These are phyloP conservation scores for Aspergillus terreus DNA, from an alignment of 2,329 filamentous ascomycete genomes.

Conservation along the genomic window DNA sequence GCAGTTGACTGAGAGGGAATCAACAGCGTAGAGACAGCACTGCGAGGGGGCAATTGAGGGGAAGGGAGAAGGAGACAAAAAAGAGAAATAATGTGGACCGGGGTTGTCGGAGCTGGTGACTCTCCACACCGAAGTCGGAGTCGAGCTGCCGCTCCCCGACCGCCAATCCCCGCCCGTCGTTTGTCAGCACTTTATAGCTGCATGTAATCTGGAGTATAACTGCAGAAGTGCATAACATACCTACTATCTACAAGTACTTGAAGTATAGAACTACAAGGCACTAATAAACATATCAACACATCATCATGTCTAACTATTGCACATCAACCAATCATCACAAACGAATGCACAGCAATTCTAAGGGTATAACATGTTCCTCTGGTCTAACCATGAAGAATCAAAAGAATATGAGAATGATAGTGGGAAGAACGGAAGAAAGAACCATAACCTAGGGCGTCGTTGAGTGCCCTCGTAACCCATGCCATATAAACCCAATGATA, in stretches of 20 bases:
- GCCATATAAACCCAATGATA: too few relatives aligned
- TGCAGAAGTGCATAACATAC: too few relatives aligned
- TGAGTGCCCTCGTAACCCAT: too few relatives aligned
- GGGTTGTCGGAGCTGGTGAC: neutral
- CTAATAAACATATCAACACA: neutral
- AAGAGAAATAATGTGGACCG: slow-evolving; percentile 5
- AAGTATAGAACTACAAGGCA: too few relatives aligned
- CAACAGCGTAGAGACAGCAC: neutral
- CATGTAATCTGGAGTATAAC: too few relatives aligned
- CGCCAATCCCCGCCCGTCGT: slow-evolving; percentile 11
- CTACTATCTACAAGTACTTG: too few relatives aligned
- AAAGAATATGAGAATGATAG: neutral
- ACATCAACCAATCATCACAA: neutral
- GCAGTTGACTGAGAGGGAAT: neutral
- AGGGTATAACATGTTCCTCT: slow-evolving; percentile 10
- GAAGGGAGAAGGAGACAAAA: neutral
- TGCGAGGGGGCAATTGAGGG: neutral
- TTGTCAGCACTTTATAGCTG: slow-evolving; percentile 10
- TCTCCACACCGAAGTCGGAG: slow-evolving; percentile 18
- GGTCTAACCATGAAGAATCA: slow-evolving; percentile 5
- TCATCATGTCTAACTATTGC: neutral
- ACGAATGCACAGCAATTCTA: slow-evolving; percentile 3
- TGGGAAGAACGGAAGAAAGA: neutral
- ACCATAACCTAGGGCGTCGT: neutral
- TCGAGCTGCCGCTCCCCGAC: slow-evolving; percentile 11